phyloP scores from a whole-genome alignment of 129 eudicot species.

The Lactuca sativa region DNA sequence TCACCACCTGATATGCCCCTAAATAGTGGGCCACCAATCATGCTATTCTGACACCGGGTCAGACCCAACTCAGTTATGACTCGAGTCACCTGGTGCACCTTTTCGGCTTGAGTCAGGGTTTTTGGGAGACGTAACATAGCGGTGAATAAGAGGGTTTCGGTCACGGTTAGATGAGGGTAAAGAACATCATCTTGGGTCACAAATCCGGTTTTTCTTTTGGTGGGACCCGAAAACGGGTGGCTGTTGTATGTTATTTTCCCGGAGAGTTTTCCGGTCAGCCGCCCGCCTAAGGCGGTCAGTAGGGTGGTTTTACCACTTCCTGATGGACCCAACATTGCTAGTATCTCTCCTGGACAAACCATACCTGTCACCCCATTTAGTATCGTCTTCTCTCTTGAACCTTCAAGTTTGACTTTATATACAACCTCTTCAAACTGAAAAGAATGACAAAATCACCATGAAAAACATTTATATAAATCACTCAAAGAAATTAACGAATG shows the following conservation, averaged over 20 bases:
- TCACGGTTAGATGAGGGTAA: conserved; percentile 91
- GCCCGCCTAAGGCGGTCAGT: conserved; percentile 94
- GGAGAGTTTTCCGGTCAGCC: conserved; percentile 60
- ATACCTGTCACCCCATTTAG: conserved; percentile 79
- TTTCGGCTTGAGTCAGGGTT: conserved; percentile 52
- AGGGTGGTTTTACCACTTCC: conserved; percentile 98
- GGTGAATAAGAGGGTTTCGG: conserved; percentile 84
- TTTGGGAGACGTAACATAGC: conserved; percentile 86
- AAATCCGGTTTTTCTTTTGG: conserved; percentile 83
- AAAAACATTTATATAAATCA: conserved; percentile 1
- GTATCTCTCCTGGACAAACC: conserved; percentile 87
- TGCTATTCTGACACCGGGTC: conserved; percentile 61
- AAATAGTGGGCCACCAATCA: conserved; percentile 95
- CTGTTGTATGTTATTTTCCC: conserved; percentile 86
- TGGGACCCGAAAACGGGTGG: conserved; percentile 75
- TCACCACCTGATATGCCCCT: conserved; percentile 99
- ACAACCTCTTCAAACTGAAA: conserved; percentile 85
- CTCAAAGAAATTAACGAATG: conserved; percentile 4
- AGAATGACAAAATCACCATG: conserved; percentile 13
- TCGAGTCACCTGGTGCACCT: conserved; percentile 62
- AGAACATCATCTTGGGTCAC: conserved; percentile 92
- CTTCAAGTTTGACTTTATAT: conserved; percentile 60
- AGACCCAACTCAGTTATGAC: conserved; percentile 73
- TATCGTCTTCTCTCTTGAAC: conserved; percentile 64
- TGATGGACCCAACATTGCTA: conserved; percentile 98